Percentiles rank a stretch among this genome's conserved stretches.
Conservation (phyloP, 495 filamentous ascomycete species). For the Penicillium angulare region DNA sequence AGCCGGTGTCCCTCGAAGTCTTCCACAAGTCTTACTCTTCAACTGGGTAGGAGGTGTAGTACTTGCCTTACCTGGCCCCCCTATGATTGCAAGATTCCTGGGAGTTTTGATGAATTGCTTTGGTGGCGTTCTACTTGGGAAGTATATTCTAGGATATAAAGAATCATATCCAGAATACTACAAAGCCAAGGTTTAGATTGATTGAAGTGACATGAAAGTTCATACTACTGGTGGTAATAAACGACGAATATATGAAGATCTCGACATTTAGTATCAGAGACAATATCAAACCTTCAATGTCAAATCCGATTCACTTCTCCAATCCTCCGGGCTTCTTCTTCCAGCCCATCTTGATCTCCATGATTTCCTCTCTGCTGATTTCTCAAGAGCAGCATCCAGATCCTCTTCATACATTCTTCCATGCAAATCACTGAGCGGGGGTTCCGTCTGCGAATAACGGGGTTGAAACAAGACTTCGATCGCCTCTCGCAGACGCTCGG, state of each 20-base stretch:
- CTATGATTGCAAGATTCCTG: neutral
- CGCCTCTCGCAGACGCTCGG: neutral
- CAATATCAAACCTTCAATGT: neutral
- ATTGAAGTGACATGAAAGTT: neutral
- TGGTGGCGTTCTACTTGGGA: constrained; percentile 9
- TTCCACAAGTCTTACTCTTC: constrained; percentile 12
- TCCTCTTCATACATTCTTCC: neutral
- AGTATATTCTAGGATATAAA: constrained; percentile 14
- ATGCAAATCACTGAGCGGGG: neutral
- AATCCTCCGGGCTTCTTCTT: neutral
- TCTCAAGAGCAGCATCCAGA: neutral
- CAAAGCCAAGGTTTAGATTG: neutral
- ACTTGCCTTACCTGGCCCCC: constrained; percentile 9
- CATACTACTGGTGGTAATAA: too few relatives aligned
- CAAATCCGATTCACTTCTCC: neutral
- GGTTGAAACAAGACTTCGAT: neutral
- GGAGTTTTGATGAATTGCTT: constrained; percentile 11
- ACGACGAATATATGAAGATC: too few relatives aligned
- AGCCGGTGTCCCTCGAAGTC: constrained; percentile 6
- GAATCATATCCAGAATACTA: constrained; percentile 15
- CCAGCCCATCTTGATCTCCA: neutral
- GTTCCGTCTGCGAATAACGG: neutral
- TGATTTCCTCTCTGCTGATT: neutral
- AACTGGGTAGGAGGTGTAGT: constrained; percentile 14
- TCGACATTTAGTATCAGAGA: too few relatives aligned